Evolutionary conservation across 768 basidiomycete genomes (phyloP).

Genomic region (Sistotremastrum suecicum): DNA sequence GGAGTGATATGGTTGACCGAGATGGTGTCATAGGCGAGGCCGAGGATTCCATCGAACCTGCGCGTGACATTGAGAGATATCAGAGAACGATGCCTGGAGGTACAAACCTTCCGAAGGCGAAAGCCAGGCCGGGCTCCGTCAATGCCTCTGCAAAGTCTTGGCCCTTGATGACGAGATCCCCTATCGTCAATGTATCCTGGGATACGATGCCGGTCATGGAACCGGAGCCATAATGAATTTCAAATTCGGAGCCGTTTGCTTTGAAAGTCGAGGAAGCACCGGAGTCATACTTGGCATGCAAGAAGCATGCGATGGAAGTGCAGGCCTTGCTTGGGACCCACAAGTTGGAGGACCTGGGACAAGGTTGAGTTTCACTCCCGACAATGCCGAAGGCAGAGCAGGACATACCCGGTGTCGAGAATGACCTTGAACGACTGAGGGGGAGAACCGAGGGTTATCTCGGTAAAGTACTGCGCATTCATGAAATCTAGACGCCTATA

Average conservation of each 20-base stretch:
- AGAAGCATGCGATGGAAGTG: constrained; percentile 85
- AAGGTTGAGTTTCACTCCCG: neutral
- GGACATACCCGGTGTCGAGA: constrained; percentile 69
- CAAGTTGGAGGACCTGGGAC: constrained; percentile 70
- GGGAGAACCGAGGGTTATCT: constrained; percentile 73
- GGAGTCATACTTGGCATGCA: constrained; percentile 87
- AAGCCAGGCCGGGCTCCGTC: constrained; percentile 92
- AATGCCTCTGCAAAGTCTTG: constrained; percentile 93
- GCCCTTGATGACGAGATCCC: constrained; percentile 57
- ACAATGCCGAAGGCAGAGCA: neutral
- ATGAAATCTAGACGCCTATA: constrained; percentile 57
- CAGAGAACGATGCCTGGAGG: neutral
- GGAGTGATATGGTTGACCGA: constrained; percentile 86
- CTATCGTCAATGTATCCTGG: constrained; percentile 64
- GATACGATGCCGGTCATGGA: constrained; percentile 96
- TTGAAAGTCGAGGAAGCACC: constrained; percentile 70
- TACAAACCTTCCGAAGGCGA: constrained; percentile 87
- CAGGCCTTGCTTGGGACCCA: constrained; percentile 82
- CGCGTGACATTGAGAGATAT: constrained; percentile 4
- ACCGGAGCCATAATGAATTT: constrained; percentile 90
- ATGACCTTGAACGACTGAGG: constrained; percentile 91
- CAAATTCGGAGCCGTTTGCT: constrained; percentile 77
- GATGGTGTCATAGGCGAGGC: constrained; percentile 91
- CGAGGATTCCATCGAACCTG: constrained; percentile 92
- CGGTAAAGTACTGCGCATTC: constrained; percentile 95